Evolutionary conservation across 2,329 filamentous ascomycete species (phyloP).

Genomic region (Tympanopsis confertula): DNA sequence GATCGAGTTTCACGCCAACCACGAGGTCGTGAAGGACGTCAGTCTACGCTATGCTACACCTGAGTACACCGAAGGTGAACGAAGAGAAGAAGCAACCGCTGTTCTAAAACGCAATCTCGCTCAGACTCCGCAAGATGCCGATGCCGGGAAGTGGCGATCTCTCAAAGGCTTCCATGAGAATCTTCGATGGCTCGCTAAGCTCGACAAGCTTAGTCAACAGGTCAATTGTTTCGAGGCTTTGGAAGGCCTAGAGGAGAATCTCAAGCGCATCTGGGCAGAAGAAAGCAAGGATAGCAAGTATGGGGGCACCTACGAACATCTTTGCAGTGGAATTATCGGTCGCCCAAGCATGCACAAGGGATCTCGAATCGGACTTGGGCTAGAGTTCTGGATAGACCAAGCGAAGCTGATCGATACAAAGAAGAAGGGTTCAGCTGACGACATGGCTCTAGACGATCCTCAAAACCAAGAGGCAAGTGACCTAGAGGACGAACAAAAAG

Average conservation of each 20-base stretch:
- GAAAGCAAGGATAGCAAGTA: conserved; percentile 19
- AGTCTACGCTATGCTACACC: conserved; percentile 26
- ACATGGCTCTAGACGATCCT: conserved; percentile 17
- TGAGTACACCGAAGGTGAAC: conserved; percentile 23
- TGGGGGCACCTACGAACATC: conserved; percentile 18
- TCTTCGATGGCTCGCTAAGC: conserved; percentile 26
- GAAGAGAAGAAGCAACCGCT: conserved; percentile 25
- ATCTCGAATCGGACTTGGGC: conserved; percentile 21
- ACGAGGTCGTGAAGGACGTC: conserved; percentile 26
- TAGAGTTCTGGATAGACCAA: conserved; percentile 27
- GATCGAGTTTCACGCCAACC: conserved; percentile 25
- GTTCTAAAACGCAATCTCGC: conserved; percentile 25
- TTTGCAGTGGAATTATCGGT: conserved; percentile 26
- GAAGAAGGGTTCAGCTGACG: conserved; percentile 11
- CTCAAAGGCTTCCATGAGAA: conserved; percentile 26
- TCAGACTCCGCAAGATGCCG: conserved; percentile 16
- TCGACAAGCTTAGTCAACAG: conserved; percentile 27
- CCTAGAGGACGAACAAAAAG: conserved; percentile 8
- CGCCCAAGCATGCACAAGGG: conserved; percentile 24
- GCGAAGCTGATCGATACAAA: conserved; percentile 19
- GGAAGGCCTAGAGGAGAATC: conserved; percentile 25
- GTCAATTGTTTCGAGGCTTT: conserved; percentile 31
- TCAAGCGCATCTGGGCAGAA: conserved; percentile 27
- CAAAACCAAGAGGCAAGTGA: conserved; percentile 3
- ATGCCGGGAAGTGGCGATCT: conserved; percentile 19